A percentile compares a stretch with the other conserved stretches of the same genome.
Evolutionary conservation across 345 rosid species (phyloP).

Genomic region (Microcos paniculata): DNA sequence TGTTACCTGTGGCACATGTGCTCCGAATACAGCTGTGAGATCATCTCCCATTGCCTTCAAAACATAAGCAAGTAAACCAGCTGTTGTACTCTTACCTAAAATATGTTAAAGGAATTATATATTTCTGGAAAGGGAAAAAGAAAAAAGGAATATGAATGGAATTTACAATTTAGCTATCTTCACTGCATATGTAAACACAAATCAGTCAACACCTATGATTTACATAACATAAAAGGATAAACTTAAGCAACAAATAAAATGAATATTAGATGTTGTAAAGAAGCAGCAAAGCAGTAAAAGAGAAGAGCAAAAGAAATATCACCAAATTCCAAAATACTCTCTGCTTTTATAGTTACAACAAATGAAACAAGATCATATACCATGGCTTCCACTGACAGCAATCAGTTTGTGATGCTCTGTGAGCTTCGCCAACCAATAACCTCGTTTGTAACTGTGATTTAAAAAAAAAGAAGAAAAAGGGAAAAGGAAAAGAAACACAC

Average conservation of each 20-base stretch:
- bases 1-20: conserved; percentile 32
- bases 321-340: neutral
- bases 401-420: conserved; percentile 27
- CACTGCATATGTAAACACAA: neutral
- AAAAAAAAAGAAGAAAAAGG: neutral
- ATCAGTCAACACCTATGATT: neutral
- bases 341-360: neutral
- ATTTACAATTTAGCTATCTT: conserved; percentile 1
- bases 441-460: conserved; percentile 26
- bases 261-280: neutral
- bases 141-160: neutral
- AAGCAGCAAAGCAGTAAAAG: neutral
- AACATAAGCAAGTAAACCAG: conserved; percentile 39
- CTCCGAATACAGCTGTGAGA: conserved; percentile 38
- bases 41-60: conserved; percentile 35
- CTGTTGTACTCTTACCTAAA: conserved; percentile 42
- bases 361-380: neutral
- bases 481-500: no score
- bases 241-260: neutral
- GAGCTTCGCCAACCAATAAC: conserved; percentile 31
- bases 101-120: neutral
- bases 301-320: neutral
- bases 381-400: conserved; percentile 34
- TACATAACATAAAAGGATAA: neutral
- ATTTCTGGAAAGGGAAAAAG: neutral